Evolutionary conservation across 768 basidiomycete species (phyloP).

Genomic region (Multifurca ochricompacta): DNA sequence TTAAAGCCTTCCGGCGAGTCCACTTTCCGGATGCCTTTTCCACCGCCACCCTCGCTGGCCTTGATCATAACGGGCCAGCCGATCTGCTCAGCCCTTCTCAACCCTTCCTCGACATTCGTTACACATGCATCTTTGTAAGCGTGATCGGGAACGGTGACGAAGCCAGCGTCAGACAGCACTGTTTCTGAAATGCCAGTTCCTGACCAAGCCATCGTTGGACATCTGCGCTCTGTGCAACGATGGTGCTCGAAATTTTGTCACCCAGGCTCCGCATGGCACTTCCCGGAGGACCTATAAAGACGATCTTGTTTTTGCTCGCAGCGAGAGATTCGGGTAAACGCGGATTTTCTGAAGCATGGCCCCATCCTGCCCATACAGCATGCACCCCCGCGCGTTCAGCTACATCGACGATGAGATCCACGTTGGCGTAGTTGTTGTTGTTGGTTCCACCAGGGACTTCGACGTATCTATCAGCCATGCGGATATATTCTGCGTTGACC

Average conservation of each 20-base stretch:
- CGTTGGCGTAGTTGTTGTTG: conserved; percentile 99
- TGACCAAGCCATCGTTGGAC: conserved; percentile 99
- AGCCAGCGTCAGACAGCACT: conserved; percentile 73
- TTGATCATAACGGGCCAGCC: conserved; percentile 99
- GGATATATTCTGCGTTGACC: conserved; percentile 99
- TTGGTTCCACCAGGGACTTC: conserved; percentile 98
- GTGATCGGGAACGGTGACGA: conserved; percentile 88
- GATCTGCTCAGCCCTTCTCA: conserved; percentile 75
- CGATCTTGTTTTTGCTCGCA: conserved; percentile 89
- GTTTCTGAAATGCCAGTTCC: conserved; percentile 92
- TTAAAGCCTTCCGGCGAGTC: conserved; percentile 82
- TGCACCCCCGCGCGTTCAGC: conserved; percentile 97
- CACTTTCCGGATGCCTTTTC: conserved; percentile 97
- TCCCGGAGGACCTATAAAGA: conserved; percentile 98
- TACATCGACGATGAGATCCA: conserved; percentile 96
- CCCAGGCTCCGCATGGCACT: conserved; percentile 98
- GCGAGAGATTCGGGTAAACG: conserved; percentile 89
- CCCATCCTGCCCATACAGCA: conserved; percentile 99
- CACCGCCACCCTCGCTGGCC: conserved; percentile 97
- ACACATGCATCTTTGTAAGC: conserved; percentile 89
- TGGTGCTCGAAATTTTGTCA: conserved; percentile 99
- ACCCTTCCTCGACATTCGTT: conserved; percentile 77
- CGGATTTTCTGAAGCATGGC: conserved; percentile 98
- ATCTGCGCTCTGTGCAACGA: conserved; percentile 92
- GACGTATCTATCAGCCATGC: conserved; percentile 99